Base-by-base conservation (phyloP, 768 basidiomycete species). In the Russula lepida region DNA sequence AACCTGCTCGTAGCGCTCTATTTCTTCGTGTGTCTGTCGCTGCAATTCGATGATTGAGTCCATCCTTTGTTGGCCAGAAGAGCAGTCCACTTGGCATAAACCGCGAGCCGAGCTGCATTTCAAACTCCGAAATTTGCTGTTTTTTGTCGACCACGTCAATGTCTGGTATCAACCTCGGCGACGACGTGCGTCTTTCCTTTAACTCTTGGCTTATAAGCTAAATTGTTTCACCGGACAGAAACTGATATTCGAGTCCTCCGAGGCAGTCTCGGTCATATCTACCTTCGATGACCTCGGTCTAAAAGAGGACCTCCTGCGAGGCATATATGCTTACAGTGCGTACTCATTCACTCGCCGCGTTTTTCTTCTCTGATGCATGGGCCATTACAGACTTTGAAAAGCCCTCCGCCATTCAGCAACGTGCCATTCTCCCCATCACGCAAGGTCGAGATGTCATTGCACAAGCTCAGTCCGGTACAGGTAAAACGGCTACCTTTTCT, bases 401-500 rank as follows among this genome's bases (percentile, higher is more conserved):
- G 70, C 95, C 95, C 25, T 98, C 95, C 63, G 95, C 95, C 63
- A 98, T 99, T 70, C 95, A 99, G 77, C 93, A 97, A 76, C 88
- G 95, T 66, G 95, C 95, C 52, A 98, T 99, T 74, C 79, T 95
- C 61, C 95, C 95, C 54, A 95, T 99, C 71, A 91, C 85, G 52
- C 89, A 92, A 78, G 92, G 92, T 30, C 86, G 95, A 66, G 95
- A 98, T 81, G 95, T 98, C 63, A 98, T 99, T 73, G 95, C 95
- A 37, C 95, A 98, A 78, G 95, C 95, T 46, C 95, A 98, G 77
- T 97, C 95, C 35, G 95, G 95, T 72, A 98, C 95, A 39, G 95
- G 95, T 82, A 99, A 98, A 91, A 99, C 95, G 11, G 95, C 95
- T 6, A 97, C 95, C 21, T 98, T 98, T 77, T 95, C 94, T 67